Evolutionary conservation across 441 rosid species (phyloP), one percentile per base, ranked within the genome.

Genomic region (Populus tomentosa): DNA sequence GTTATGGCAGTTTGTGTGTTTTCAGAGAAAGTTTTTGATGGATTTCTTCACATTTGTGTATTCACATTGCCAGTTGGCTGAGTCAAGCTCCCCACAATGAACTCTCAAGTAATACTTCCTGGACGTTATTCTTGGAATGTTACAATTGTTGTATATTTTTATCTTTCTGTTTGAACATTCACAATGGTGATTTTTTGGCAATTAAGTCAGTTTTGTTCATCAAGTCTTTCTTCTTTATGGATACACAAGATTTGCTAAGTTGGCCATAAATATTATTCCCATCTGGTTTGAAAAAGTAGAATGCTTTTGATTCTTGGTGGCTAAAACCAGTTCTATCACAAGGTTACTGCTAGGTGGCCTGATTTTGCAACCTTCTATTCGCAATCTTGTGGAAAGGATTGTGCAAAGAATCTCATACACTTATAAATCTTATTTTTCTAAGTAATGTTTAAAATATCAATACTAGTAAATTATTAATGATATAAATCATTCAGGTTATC

Each of bases 71-170:
- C n/a, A 21, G 61, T 46, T 53, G 70, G 69, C 33, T n/a, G 65
- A 20, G 59, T 38, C 0, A 21, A 62, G 64, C 73, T 74, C 67
- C 53, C n/a, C 77, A n/a, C 74, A 42, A 68, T 32, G 62, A 14
- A 42, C 59, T 13, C 53, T 24, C 36, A 16, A 26, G 26, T 4
- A 35, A 68, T 32, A 40, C n/a, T 2, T n/a, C 8, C 61, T 73
- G 36, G 59, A 59, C 66, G 40, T 72, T 40, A 35, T 72, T 67
- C 7, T 72, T 67, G 53, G 32, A 75, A 24, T 69, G 56, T 50
- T 69, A 8, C 6, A 64, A 72, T 33, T 73, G 40, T 68, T 85
- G 75, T 77, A 69, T 11, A 50, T 50, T 67, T 71, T 65, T 67
- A 32, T 76, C 42, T 26, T 18, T 40, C 70, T 75, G 4, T 35